Evolutionary conservation across 2,329 filamentous ascomycete species (phyloP).

Genomic region (Apiospora hydei): DNA sequence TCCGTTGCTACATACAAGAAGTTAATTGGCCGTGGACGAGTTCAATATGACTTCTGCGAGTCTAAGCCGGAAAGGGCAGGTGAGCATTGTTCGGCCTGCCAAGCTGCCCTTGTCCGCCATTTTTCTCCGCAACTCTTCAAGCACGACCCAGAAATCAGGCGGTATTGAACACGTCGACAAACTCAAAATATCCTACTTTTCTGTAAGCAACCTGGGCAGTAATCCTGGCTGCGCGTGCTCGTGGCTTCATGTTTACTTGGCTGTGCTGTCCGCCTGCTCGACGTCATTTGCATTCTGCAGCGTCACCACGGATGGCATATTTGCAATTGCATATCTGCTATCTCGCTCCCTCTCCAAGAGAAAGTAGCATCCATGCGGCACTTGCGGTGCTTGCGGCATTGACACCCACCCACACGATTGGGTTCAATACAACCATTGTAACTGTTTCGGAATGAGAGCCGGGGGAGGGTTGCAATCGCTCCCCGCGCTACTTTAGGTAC

Average conservation of each 20-base stretch:
- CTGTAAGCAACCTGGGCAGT: neutral
- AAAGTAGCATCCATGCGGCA: neutral
- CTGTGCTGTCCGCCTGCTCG: neutral
- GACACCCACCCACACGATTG: neutral
- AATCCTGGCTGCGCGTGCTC: no score
- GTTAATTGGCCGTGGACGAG: neutral
- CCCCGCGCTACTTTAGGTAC: neutral
- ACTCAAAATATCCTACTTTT: neutral
- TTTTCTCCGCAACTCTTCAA: neutral
- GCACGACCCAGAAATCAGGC: neutral
- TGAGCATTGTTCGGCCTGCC: neutral
- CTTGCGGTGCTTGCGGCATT: neutral
- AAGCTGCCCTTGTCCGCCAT: neutral
- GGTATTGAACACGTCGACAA: neutral
- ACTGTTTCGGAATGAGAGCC: constrained; percentile 1
- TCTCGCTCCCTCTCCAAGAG: neutral
- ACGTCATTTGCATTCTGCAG: no score
- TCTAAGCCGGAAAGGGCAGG: neutral
- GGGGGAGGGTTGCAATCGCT: neutral
- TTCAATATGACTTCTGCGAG: neutral
- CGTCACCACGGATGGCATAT: neutral
- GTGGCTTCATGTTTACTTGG: no score
- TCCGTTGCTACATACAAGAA: neutral
- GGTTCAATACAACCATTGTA: neutral
- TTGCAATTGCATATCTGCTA: neutral